Evolutionary conservation across 257 asterid genomes (phyloP), one percentile per base, ranked within the genome.

Genomic region (Solanum dulcamara): DNA sequence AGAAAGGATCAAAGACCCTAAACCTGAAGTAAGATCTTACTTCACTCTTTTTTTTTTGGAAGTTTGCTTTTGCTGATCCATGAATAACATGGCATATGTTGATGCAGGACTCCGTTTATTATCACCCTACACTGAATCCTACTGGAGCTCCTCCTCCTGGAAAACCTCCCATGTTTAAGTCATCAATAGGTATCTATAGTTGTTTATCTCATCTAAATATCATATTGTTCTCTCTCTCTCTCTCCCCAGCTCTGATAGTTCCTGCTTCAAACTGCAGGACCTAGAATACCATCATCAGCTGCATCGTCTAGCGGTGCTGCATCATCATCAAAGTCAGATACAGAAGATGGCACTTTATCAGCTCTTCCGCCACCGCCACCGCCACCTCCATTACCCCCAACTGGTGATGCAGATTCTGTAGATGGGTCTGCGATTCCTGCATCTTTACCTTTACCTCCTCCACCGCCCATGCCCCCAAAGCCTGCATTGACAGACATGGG

Each of bases 131-230:
- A 20, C 91, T 95, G 77, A 97, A 97, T 91, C 99, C 99, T 85
- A 92, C 98, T 81, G 99, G 99, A 83, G 98, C 98, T 82, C 99
- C 99, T 46, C 99, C 99, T 22, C 99, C 98, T 67, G 99, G 99
- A 80, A 97, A 97, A 86, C 98, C 98, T 87, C 99, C 98, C 59
- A 94, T 97, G 99, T 97, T 92, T 85, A 97, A 97, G 88, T 94
- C 99, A 72, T 94, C 98, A 35, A 89, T 96, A 87, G 98, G 99
- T 95, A 64, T 75, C 55, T 83, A 24, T 68, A n/a, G 30, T 83
- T 66, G 32, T 32, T 32, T 74, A 79, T 74, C 48, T 59, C 71
- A 44, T 26, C 33, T 44, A 3, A 30, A 46, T 5, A 20, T 46
- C 28, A 72, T 66, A 8, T 42, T 62, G 18, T 35, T 60, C 28